Evolutionary conservation across 768 basidiomycete genomes (phyloP).

Genomic region (Rhodotorula paludigena): DNA sequence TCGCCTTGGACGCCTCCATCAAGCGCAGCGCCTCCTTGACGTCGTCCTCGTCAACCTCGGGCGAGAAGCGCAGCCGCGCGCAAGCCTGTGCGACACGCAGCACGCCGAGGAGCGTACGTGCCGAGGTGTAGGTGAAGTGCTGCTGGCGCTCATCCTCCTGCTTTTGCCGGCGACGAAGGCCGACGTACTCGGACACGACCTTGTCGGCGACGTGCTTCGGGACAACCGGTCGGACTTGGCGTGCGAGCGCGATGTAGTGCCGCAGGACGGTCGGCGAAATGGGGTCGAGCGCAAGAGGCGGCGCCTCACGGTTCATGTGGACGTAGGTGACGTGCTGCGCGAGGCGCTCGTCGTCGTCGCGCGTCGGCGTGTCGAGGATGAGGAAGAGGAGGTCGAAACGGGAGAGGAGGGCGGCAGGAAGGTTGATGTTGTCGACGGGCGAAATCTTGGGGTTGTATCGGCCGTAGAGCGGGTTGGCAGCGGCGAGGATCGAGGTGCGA

Average conservation of each 20-base stretch:
- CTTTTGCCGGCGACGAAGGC: conserved; percentile 84
- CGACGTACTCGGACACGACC: conserved; percentile 91
- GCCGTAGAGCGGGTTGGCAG: conserved; percentile 95
- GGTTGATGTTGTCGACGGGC: conserved; percentile 97
- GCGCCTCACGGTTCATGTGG: conserved; percentile 91
- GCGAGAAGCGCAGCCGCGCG: conserved; percentile 80
- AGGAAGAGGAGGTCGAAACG: conserved; percentile 95
- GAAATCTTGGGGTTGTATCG: conserved; percentile 97
- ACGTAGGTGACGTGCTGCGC: conserved; percentile 97
- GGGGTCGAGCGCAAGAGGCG: conserved; percentile 72
- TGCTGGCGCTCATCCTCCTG: conserved; percentile 83
- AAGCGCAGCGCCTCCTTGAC: conserved; percentile 94
- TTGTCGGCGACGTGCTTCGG: conserved; percentile 83
- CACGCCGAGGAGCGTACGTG: conserved; percentile 88
- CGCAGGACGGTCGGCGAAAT: conserved; percentile 83
- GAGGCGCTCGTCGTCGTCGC: conserved; percentile 91
- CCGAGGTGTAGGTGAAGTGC: conserved; percentile 89
- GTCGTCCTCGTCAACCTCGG: conserved; percentile 72
- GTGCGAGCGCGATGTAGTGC: conserved; percentile 90
- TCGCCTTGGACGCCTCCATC: conserved; percentile 95
- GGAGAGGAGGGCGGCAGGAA: conserved; percentile 91
- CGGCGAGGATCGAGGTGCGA: conserved; percentile 92
- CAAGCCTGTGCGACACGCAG: conserved; percentile 91
- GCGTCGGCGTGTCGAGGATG: conserved; percentile 88
- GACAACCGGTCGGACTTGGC: conserved; percentile 81